Conservation (phyloP, 129 eudicot species). For the Calendula officinalis region DNA sequence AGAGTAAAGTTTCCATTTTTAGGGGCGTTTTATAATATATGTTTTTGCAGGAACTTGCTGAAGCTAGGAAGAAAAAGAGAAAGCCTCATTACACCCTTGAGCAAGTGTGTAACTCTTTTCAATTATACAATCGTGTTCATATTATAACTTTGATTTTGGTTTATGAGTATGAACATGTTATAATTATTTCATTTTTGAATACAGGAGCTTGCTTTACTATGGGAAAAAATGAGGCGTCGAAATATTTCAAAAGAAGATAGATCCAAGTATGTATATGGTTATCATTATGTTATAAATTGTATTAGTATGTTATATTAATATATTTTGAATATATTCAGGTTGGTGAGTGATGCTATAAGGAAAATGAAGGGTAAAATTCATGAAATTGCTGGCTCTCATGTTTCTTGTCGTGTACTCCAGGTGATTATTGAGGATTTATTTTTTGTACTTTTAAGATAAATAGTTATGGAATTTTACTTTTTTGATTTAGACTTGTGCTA, state of each 20-base stretch:
- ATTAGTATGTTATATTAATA: neutral
- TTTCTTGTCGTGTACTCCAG: conserved; percentile 90
- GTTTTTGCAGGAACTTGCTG: conserved; percentile 67
- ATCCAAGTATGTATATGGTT: conserved; percentile 56
- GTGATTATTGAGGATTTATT: conserved; percentile 25
- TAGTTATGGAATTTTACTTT: conserved; percentile 18
- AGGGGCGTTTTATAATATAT: neutral
- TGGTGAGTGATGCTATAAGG: conserved; percentile 67
- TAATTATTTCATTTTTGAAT: neutral
- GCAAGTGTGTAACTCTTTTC: conserved; percentile 44
- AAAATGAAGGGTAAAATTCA: conserved; percentile 87
- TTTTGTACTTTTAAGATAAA: neutral
- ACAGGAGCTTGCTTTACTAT: conserved; percentile 85
- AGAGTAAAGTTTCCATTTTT: neutral
- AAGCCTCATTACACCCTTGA: conserved; percentile 83
- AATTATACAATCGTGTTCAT: too few relatives aligned
- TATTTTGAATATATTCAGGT: conserved; percentile 31
- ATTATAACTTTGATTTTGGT: too few relatives aligned
- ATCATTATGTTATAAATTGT: neutral
- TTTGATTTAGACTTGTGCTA: conserved; percentile 72
- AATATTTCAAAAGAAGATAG: conserved; percentile 74
- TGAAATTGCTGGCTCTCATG: conserved; percentile 88
- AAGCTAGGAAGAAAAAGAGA: conserved; percentile 90
- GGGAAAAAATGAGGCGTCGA: conserved; percentile 95
- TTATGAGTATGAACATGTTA: too few relatives aligned